These are phyloP conservation scores for Sindora glabra DNA, from an alignment of 306 rosid genomes.

Conservation along the genomic window DNA sequence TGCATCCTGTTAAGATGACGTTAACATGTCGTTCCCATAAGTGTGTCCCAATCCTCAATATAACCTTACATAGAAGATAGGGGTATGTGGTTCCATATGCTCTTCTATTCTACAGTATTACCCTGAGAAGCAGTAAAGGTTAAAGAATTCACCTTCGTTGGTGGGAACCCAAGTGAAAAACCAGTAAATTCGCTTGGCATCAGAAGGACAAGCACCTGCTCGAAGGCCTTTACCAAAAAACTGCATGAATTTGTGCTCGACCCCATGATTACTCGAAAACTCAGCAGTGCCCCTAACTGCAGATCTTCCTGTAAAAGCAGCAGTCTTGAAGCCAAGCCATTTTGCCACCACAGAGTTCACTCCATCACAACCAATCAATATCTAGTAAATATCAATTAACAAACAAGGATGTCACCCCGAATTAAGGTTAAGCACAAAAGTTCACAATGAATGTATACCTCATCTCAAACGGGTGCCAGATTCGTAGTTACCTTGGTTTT, in stretches of 20 bases:
- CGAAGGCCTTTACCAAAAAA: conserved; percentile 52
- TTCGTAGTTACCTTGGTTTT: conserved; percentile 46
- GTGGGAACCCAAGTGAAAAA: conserved; percentile 50
- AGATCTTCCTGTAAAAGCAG: conserved; percentile 34
- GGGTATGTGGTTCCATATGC: no score
- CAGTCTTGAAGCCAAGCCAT: conserved; percentile 57
- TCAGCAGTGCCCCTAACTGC: conserved; percentile 46
- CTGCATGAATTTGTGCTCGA: conserved; percentile 31
- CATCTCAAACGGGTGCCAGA: neutral
- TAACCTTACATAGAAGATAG: no score
- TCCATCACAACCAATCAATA: conserved; percentile 81
- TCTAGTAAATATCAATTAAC: conserved; percentile 34
- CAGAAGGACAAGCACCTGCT: conserved; percentile 41
- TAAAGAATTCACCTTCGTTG: conserved; percentile 56
- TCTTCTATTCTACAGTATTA: no score
- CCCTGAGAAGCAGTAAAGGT: no score
- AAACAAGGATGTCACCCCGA: neutral
- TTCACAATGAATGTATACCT: neutral
- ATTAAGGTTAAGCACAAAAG: neutral
- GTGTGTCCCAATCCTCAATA: no score
- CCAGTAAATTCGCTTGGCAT: conserved; percentile 45
- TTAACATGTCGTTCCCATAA: no score
- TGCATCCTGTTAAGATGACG: no score
- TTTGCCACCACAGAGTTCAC: conserved; percentile 68
- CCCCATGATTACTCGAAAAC: conserved; percentile 13